Base-by-base conservation (phyloP, 768 basidiomycete species). In the Pisolithus orientalis region DNA sequence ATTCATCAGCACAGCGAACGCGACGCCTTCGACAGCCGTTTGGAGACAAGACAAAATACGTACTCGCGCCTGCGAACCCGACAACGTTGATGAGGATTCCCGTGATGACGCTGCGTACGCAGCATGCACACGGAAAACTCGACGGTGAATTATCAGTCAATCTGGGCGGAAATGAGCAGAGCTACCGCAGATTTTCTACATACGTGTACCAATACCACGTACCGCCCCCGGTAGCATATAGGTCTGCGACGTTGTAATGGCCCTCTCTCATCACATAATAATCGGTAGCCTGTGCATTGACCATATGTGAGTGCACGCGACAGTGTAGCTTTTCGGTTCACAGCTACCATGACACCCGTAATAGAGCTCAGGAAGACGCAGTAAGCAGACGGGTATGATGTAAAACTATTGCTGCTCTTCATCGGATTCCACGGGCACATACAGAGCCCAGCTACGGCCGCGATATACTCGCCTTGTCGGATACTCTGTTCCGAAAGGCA, bases 21-120 rank as follows among this genome's bases (percentile, higher is more conserved):
- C 47, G 37, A 25, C 9, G 9, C 27, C 32, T 44, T 49, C 44
- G 38, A 49, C 27, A 29, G 29, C 47, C 31, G 42, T 45, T 44
- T 8, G 21, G 32, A 24, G 16, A 44, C 6, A 24, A 7, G 39
- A 24, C 16, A 10, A 51, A 29, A 31, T 24, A 74, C 80, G 55
- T 61, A 79, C 83, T 84, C 16, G 86, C 84, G 49, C 87, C 85
- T 10, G 82, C 84, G 56, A 92, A 92, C 6, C 87, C 90, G 38
- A 88, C 83, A 13, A 88, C 81, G 64, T 92, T 92, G 66, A 91
- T 85, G 8, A 87, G 73, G 56, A 93, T 88, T 16, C 90, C 88
- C 34, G 82, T 62, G 50, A 85, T 73, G 63, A 87, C 2, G 83
- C 82, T 0, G 75, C 74, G 54, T 85, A 87, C 8, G 84, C 83